Conservation (phyloP, 2,329 filamentous ascomycete species). For the Penicillium sp. region DNA sequence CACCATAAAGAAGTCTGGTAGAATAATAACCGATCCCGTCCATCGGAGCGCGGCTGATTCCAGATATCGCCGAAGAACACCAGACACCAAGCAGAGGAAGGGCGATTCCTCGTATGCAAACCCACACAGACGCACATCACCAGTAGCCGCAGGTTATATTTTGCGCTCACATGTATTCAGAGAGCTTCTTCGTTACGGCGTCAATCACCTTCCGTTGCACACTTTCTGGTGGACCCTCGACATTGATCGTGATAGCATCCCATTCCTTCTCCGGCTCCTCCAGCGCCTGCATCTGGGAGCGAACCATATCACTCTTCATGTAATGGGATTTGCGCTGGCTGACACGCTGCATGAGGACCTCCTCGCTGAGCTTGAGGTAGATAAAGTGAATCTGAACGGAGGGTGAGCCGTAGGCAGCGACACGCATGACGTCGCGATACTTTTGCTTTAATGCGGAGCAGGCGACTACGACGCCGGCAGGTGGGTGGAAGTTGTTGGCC, state of each 20-base stretch:
- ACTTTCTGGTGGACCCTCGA: slow-evolving; percentile 55
- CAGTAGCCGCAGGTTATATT: neutral
- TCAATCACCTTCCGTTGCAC: slow-evolving; percentile 65
- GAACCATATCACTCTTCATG: slow-evolving; percentile 95
- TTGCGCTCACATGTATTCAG: slow-evolving; percentile 35
- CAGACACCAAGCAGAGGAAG: slow-evolving; percentile 20
- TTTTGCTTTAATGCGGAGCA: slow-evolving; percentile 96
- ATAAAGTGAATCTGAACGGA: slow-evolving; percentile 86
- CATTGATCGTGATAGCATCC: slow-evolving; percentile 73
- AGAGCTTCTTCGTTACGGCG: slow-evolving; percentile 60
- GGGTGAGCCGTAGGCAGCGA: slow-evolving; percentile 74
- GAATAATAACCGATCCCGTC: neutral
- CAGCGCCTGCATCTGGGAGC: slow-evolving; percentile 85
- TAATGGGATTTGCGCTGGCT: slow-evolving; percentile 78
- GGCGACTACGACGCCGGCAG: slow-evolving; percentile 83
- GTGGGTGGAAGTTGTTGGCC: slow-evolving; percentile 51
- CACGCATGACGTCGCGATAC: slow-evolving; percentile 89
- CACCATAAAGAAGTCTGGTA: neutral
- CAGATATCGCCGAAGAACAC: slow-evolving; percentile 15
- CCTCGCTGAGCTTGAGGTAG: slow-evolving; percentile 79
- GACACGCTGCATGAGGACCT: slow-evolving; percentile 75
- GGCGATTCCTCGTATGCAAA: slow-evolving; percentile 13
- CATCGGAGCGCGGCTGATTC: neutral
- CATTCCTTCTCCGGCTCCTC: slow-evolving; percentile 77
- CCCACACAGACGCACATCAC: neutral